Percentiles rank a stretch among this genome's conserved stretches.
phyloP scores from a whole-genome alignment of 352 stramenopile species.

The Globisporangium heterothallicum region DNA sequence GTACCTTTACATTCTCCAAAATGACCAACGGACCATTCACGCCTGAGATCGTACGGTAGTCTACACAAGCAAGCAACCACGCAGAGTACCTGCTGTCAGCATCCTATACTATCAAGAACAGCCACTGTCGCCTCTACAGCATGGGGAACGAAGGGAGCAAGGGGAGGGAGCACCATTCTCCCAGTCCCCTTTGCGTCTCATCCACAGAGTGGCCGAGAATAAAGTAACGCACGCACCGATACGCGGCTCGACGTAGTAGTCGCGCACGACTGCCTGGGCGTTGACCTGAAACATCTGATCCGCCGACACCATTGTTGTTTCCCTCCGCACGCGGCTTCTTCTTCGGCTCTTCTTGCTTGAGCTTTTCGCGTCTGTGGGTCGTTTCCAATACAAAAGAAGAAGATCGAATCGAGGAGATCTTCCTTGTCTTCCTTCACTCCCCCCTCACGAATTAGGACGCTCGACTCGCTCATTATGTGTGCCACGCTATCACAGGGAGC shows the following conservation, averaged over 20 bases:
- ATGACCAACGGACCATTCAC: conserved; percentile 99
- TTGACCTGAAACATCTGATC: conserved; percentile 73
- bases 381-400: conserved; percentile 10
- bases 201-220: too few species aligned
- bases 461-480: not conserved
- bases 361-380: not conserved
- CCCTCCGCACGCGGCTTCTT: not conserved
- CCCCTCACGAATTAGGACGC: not conserved
- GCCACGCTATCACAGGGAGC: not conserved
- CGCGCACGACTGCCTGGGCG: conserved; percentile 72
- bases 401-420: conserved; percentile 8
- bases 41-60: conserved; percentile 97
- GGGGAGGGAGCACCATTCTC: not conserved
- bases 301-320: conserved; percentile 45
- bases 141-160: not conserved
- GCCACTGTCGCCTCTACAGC: not conserved
- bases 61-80: conserved; percentile 29
- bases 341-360: not conserved
- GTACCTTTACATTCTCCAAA: conserved; percentile 98
- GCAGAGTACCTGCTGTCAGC: not conserved
- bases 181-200: too few species aligned
- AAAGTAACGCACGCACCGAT: conserved; percentile 58
- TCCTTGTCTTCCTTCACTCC: too few species aligned
- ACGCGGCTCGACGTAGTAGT: conserved; percentile 84
- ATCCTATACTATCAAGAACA: not conserved